phyloP scores from a whole-genome alignment of 805 yeast species.

The Suhomyces emberorum region DNA sequence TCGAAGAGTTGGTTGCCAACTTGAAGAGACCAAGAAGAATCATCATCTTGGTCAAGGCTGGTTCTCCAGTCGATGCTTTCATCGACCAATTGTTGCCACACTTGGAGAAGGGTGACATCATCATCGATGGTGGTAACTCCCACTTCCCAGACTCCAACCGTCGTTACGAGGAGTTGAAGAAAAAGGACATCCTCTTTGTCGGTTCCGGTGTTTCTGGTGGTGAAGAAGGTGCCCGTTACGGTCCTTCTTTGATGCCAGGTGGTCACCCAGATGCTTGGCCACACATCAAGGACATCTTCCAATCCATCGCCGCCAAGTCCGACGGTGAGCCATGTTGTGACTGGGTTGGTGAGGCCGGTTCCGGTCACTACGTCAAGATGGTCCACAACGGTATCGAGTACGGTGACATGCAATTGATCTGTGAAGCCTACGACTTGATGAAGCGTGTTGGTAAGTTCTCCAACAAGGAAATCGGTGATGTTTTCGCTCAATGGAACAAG shows the following conservation, averaged over 20 bases:
- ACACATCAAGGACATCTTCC: constrained; percentile 94
- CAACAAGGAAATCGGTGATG: constrained; percentile 90
- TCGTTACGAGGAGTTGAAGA: constrained; percentile 85
- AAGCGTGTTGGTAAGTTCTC: constrained; percentile 90
- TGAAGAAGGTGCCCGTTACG: constrained; percentile 99
- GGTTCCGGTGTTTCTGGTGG: constrained; percentile 99
- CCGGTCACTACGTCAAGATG: constrained; percentile 99
- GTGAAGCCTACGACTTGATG: constrained; percentile 96
- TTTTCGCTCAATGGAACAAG: constrained; percentile 89
- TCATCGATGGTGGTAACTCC: constrained; percentile 99
- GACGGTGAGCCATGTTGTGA: constrained; percentile 99
- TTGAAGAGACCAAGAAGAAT: constrained; percentile 97
- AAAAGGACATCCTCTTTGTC: constrained; percentile 85
- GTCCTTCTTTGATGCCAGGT: constrained; percentile 99
- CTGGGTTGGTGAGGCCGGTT: constrained; percentile 99
- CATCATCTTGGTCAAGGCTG: constrained; percentile 93
- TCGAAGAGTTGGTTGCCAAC: constrained; percentile 81
- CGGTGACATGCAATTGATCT: constrained; percentile 99
- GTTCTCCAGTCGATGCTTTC: constrained; percentile 89
- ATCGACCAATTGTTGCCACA: constrained; percentile 84
- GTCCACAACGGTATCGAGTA: constrained; percentile 99
- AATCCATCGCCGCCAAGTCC: constrained; percentile 90
- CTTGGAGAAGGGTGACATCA: constrained; percentile 95
- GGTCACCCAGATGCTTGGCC: constrained; percentile 99
- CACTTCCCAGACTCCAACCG: constrained; percentile 99